These are phyloP conservation scores for Phytophthora syringae DNA, from an alignment of 352 stramenopile species.

Conservation along the genomic window DNA sequence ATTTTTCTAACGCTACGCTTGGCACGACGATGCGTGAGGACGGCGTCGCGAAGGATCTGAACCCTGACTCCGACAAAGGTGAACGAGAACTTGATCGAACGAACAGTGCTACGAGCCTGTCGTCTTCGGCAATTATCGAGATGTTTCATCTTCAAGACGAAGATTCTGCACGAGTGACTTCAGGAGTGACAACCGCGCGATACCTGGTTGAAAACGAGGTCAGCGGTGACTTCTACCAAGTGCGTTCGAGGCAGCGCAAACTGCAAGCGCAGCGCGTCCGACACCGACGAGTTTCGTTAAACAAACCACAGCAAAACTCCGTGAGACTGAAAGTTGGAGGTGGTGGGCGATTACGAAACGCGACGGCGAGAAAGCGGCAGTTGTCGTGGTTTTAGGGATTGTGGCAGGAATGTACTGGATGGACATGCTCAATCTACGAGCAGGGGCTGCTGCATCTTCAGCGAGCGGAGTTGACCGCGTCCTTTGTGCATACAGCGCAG, in stretches of 20 bases:
- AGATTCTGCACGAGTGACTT: slow-evolving; percentile 6
- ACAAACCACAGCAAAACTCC: slow-evolving; percentile 20
- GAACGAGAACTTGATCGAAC: slow-evolving; percentile 1
- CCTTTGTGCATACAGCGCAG: slow-evolving; percentile 60
- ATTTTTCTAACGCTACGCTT: slow-evolving; percentile 6
- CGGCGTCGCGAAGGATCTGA: neutral
- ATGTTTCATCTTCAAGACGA: slow-evolving; percentile 34
- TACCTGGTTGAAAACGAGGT: slow-evolving; percentile 65
- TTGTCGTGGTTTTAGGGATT: slow-evolving; percentile 60
- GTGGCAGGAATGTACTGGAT: slow-evolving; percentile 71
- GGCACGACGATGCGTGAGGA: slow-evolving; percentile 25
- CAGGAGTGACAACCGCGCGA: slow-evolving; percentile 13
- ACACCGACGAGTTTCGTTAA: slow-evolving; percentile 15
- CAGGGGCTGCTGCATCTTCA: slow-evolving; percentile 3
- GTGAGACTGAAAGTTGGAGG: slow-evolving; percentile 7
- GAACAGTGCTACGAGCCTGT: slow-evolving; percentile 21
- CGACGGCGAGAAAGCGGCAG: slow-evolving; percentile 49
- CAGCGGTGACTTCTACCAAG: slow-evolving; percentile 69
- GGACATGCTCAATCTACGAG: slow-evolving; percentile 60
- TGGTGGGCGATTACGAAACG: slow-evolving; percentile 26
- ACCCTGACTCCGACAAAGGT: neutral
- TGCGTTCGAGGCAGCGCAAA: slow-evolving; percentile 27
- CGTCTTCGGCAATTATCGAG: slow-evolving; percentile 31
- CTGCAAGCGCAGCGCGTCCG: neutral
- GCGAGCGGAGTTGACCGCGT: slow-evolving; percentile 29